Evolutionary conservation across 2,329 filamentous ascomycete genomes (phyloP).

Genomic region (Neofusicoccum sp.): DNA sequence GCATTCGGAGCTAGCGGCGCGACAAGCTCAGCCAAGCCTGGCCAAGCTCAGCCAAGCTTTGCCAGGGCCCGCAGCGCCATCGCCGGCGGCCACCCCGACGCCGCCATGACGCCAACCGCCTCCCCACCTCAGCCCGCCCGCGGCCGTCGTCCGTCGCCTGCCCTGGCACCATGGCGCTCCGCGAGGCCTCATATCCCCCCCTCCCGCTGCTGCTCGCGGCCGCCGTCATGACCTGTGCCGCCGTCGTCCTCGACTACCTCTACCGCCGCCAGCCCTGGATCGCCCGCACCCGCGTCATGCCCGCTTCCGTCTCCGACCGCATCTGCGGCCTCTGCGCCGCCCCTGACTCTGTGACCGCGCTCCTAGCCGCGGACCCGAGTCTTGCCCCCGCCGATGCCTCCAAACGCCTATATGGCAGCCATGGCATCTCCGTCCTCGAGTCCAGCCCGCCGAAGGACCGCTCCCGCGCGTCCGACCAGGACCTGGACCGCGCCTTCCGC

Average conservation of each 20-base stretch:
- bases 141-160: not conserved
- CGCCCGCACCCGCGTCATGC: conserved; percentile 19
- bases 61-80: too few species aligned
- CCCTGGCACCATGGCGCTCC: not conserved
- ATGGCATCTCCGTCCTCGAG: conserved; percentile 29
- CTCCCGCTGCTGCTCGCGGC: not conserved
- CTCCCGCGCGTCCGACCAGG: conserved; percentile 31
- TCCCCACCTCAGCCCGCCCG: not conserved
- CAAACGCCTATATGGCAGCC: conserved; percentile 53
- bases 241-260: conserved; percentile 3
- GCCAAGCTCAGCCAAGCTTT: conserved; percentile 13
- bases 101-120: not conserved
- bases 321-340: conserved; percentile 62
- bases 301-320: conserved; percentile 21
- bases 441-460: conserved; percentile 24
- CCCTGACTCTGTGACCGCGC: conserved; percentile 58
- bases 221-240: not conserved
- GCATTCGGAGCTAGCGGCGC: not conserved
- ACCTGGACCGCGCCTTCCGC: conserved; percentile 53
- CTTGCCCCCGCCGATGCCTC: conserved; percentile 53
- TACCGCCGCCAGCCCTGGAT: conserved; percentile 19
- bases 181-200: not conserved
- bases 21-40: too few species aligned
- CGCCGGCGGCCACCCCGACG: not conserved
- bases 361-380: conserved; percentile 54